These are phyloP conservation scores for Plasmodium ovale DNA, from an alignment of 169 alveolate species.

Conservation along the genomic window DNA sequence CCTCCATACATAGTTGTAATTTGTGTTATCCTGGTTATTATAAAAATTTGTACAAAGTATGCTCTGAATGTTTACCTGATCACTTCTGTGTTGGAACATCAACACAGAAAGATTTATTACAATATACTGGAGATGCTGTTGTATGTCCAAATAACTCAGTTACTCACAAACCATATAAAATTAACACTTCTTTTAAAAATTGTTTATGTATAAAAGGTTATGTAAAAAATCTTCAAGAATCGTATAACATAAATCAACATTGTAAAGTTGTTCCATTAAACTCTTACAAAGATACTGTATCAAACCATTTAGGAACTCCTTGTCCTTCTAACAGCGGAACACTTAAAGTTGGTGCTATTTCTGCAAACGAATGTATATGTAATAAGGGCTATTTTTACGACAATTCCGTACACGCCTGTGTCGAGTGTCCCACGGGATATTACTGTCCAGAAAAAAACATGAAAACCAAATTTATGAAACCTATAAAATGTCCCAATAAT, in stretches of 20 bases:
- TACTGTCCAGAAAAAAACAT: slow-evolving; percentile 83
- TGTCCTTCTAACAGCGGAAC: slow-evolving; percentile 88
- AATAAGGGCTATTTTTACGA: slow-evolving; percentile 77
- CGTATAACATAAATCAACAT: slow-evolving; percentile 77
- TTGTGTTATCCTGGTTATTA: slow-evolving; percentile 57
- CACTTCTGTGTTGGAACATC: slow-evolving; percentile 89
- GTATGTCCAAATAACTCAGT: slow-evolving; percentile 82
- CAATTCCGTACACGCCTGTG: slow-evolving; percentile 22
- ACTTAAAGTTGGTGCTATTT: slow-evolving; percentile 79
- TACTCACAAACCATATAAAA: slow-evolving; percentile 82
- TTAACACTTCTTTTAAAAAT: slow-evolving; percentile 74
- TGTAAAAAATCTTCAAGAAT: slow-evolving; percentile 81
- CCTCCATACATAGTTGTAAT: slow-evolving; percentile 20
- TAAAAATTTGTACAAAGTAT: slow-evolving; percentile 15
- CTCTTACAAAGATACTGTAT: slow-evolving; percentile 82
- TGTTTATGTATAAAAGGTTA: slow-evolving; percentile 82
- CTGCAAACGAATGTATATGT: slow-evolving; percentile 79
- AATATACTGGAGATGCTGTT: slow-evolving; percentile 80
- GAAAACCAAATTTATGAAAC: slow-evolving; percentile 47
- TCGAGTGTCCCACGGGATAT: slow-evolving; percentile 85
- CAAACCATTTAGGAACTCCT: slow-evolving; percentile 68
- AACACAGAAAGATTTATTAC: slow-evolving; percentile 71
- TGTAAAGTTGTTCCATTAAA: slow-evolving; percentile 80
- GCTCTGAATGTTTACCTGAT: slow-evolving; percentile 68
- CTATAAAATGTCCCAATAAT: slow-evolving; percentile 80